Conservation (phyloP, 305 asterid species). For the Lippia alba region DNA sequence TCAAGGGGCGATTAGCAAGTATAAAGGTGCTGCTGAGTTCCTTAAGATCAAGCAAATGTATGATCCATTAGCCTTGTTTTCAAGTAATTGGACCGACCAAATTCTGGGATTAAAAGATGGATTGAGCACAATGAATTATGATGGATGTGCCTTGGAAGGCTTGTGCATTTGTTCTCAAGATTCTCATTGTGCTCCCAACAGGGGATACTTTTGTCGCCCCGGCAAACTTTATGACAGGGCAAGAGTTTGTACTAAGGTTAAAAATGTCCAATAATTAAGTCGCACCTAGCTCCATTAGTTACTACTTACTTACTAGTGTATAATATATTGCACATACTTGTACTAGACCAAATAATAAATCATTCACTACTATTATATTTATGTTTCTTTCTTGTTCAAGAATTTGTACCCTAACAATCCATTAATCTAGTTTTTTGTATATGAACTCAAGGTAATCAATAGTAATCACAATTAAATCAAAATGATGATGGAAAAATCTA, state of each 20-base stretch:
- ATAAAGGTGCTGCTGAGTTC: constrained; percentile 32
- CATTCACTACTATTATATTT: no score
- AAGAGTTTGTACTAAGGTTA: constrained; percentile 48
- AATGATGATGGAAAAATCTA: no score
- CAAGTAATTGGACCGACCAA: constrained; percentile 62
- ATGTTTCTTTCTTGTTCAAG: no score
- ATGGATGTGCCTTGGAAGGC: constrained; percentile 65
- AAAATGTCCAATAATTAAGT: neutral
- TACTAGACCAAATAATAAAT: no score
- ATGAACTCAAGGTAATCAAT: no score
- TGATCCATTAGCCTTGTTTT: constrained; percentile 53
- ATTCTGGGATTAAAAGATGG: constrained; percentile 49
- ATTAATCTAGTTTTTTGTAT: no score
- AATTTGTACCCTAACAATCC: no score
- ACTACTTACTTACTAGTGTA: no score
- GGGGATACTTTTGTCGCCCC: constrained; percentile 48
- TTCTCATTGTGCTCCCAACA: constrained; percentile 51
- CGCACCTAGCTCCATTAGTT: no score
- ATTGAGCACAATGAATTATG: constrained; percentile 33
- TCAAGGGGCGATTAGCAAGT: constrained; percentile 47
- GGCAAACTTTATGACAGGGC: constrained; percentile 50
- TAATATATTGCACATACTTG: no score
- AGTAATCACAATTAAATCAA: no score
- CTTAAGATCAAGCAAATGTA: constrained; percentile 35
- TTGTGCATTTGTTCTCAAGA: constrained; percentile 57